Evolutionary conservation across 768 basidiomycete species (phyloP).

Genomic region (Termitomyces sp.): DNA sequence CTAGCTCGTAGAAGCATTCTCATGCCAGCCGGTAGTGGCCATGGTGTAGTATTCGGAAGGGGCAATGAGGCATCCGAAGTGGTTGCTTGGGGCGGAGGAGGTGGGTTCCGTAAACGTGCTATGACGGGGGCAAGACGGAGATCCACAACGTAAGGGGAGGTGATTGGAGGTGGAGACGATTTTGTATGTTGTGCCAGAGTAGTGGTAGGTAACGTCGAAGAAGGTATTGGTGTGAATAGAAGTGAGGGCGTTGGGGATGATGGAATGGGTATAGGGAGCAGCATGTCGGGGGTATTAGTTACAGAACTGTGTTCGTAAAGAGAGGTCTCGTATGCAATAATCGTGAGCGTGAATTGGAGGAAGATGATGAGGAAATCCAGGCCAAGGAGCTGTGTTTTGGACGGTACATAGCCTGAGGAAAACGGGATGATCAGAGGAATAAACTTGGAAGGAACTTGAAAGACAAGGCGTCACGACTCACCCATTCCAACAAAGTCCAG

Average conservation of each 20-base stretch:
- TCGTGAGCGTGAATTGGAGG: conserved; percentile 63
- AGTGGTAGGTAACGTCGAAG: conserved; percentile 18
- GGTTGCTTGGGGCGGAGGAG: conserved; percentile 30
- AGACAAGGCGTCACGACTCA: conserved; percentile 29
- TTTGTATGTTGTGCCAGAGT: conserved; percentile 19
- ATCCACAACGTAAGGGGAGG: conserved; percentile 56
- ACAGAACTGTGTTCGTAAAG: conserved; percentile 34
- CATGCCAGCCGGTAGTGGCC: conserved; percentile 45
- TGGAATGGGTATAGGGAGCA: conserved; percentile 25
- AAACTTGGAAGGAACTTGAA: background rate
- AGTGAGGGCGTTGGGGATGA: conserved; percentile 22
- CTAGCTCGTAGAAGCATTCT: conserved; percentile 51
- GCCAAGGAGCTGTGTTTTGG: conserved; percentile 58
- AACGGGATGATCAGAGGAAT: background rate
- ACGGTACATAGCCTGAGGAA: conserved; percentile 52
- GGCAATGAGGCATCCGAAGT: conserved; percentile 40
- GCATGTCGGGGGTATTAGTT: conserved; percentile 37
- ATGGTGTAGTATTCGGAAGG: conserved; percentile 57
- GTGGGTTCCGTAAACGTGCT: conserved; percentile 53
- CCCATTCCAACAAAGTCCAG: conserved; percentile 81
- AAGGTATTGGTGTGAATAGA: conserved; percentile 19
- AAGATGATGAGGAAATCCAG: conserved; percentile 67
- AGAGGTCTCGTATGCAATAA: conserved; percentile 65
- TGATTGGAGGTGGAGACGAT: conserved; percentile 20
- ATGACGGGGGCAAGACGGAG: conserved; percentile 53